Evolutionary conservation across 768 basidiomycete genomes (phyloP).

Genomic region (Tylopilus sp.): DNA sequence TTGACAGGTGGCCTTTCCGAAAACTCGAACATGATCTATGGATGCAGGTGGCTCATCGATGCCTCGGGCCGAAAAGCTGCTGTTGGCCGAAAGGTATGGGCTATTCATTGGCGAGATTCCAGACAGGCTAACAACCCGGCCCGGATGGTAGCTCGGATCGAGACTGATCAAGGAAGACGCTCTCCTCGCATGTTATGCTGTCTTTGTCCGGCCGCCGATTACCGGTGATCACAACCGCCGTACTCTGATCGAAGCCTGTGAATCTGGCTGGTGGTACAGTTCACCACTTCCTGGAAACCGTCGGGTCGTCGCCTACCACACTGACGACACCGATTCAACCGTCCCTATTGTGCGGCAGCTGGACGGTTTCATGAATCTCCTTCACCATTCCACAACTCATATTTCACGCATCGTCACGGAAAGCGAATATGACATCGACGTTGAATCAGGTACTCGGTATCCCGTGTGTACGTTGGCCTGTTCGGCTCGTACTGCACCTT

Average conservation of each 20-base stretch:
- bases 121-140: background rate
- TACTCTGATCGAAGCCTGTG: background rate
- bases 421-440: background rate
- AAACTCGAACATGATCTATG: background rate
- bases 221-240: background rate
- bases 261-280: background rate
- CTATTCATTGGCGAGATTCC: too few species aligned
- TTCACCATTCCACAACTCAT: background rate
- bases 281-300: background rate
- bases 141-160: background rate
- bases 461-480: background rate
- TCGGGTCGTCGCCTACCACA: background rate
- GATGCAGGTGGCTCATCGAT: background rate
- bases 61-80: background rate
- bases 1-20: background rate
- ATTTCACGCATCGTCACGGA: background rate
- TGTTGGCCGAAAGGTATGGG: background rate
- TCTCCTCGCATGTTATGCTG: background rate
- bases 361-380: background rate
- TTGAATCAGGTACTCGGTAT: background rate
- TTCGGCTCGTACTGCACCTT: background rate
- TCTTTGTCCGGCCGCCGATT: background rate
- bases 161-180: background rate
- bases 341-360: background rate
- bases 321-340: background rate